Conservation (phyloP, 495 filamentous ascomycete genomes). For the Aspergillus wentii region DNA sequence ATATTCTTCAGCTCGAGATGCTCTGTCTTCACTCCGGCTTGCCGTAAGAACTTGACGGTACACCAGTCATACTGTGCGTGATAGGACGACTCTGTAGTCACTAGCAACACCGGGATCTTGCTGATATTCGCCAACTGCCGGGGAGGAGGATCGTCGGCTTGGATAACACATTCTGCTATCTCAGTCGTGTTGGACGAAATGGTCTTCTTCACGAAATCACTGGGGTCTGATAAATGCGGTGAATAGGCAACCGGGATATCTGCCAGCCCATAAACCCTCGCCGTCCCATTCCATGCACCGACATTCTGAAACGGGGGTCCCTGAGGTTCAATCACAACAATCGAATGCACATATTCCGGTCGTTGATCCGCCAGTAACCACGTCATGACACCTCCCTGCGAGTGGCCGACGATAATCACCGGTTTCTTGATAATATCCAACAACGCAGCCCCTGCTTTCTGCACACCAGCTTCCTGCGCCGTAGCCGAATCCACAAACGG, state of each 20-base stretch:
- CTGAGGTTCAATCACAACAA: conserved; percentile 49
- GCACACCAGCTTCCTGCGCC: conserved; percentile 36
- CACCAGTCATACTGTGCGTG: conserved; percentile 56
- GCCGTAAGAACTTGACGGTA: conserved; percentile 46
- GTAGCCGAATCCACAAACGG: conserved; percentile 31
- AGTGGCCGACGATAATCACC: conserved; percentile 46
- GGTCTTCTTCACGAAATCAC: conserved; percentile 21
- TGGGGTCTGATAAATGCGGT: conserved; percentile 31
- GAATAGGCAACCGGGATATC: conserved; percentile 46
- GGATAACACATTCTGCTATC: conserved; percentile 33
- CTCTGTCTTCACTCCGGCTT: conserved; percentile 48
- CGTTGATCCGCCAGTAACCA: conserved; percentile 45
- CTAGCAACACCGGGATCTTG: conserved; percentile 38
- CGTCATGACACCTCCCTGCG: conserved; percentile 45
- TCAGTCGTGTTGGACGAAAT: conserved; percentile 16
- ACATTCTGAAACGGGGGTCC: conserved; percentile 46
- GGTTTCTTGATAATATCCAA: conserved; percentile 43
- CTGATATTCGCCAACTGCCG: conserved; percentile 45
- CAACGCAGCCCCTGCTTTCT: conserved; percentile 38
- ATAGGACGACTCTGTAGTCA: conserved; percentile 50
- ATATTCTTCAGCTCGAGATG: conserved; percentile 39
- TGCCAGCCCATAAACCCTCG: conserved; percentile 39
- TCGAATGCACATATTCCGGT: conserved; percentile 39
- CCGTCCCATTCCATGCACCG: conserved; percentile 17
- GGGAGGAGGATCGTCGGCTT: conserved; percentile 37